A percentile compares a stretch with the other conserved stretches of the same genome.
phyloP scores from a whole-genome alignment of 352 stramenopile species.

The Phytophthora ohioensis region DNA sequence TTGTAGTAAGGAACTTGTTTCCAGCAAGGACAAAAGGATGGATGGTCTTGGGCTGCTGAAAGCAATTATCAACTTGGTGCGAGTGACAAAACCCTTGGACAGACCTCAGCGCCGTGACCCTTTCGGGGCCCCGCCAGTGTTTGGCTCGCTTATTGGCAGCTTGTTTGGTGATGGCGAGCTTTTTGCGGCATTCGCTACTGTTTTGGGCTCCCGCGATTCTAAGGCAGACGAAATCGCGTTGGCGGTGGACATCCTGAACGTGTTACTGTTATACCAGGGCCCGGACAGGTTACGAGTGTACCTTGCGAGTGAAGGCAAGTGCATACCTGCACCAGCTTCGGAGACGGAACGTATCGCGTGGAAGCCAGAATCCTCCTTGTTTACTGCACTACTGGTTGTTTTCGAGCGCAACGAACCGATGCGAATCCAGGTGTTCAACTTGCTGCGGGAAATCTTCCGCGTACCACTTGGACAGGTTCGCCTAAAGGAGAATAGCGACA shows the following conservation, averaged over 20 bases:
- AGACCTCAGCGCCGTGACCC: constrained; percentile 66
- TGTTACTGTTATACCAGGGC: constrained; percentile 75
- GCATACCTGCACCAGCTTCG: constrained; percentile 59
- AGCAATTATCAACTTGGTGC: constrained; percentile 75
- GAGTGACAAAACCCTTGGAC: constrained; percentile 69
- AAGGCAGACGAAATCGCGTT: constrained; percentile 56
- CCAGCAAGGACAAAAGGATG: constrained; percentile 41
- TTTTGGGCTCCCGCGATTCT: constrained; percentile 61
- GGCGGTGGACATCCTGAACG: constrained; percentile 75
- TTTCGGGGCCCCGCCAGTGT: constrained; percentile 63
- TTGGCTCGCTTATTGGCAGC: constrained; percentile 68
- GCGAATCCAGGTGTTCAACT: constrained; percentile 70
- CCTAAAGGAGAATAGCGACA: background rate
- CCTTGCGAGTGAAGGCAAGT: constrained; percentile 77
- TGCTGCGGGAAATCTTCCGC: constrained; percentile 80
- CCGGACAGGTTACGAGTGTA: constrained; percentile 73
- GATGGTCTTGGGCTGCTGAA: constrained; percentile 75
- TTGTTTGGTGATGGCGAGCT: constrained; percentile 72
- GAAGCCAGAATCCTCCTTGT: constrained; percentile 73
- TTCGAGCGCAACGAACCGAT: constrained; percentile 74
- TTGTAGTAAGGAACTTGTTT: constrained; percentile 62
- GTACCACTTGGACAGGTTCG: constrained; percentile 73
- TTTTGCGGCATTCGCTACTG: constrained; percentile 61
- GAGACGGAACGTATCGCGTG: constrained; percentile 75
- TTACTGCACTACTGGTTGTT: constrained; percentile 72